phyloP scores from a whole-genome alignment of 768 basidiomycete species.

The Auriscalpium orientale region DNA sequence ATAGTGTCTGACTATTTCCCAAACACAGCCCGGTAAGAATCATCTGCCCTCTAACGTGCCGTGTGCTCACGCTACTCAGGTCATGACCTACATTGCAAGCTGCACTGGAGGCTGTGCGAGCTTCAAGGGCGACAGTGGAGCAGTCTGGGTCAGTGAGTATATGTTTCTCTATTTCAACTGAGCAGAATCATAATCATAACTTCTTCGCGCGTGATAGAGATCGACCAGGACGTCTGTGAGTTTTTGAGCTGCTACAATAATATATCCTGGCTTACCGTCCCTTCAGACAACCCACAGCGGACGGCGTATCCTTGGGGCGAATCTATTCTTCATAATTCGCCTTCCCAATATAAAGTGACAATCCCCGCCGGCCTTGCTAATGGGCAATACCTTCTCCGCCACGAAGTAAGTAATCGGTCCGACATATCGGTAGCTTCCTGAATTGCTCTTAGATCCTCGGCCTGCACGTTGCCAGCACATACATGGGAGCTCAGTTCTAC shows the following conservation, averaged over 20 bases:
- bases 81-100: constrained; percentile 15
- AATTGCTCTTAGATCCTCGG: constrained; percentile 7
- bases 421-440: background rate
- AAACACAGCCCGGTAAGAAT: too few species aligned
- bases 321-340: constrained; percentile 6
- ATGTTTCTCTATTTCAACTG: background rate
- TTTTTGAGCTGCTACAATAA: background rate
- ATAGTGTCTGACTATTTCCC: too few species aligned
- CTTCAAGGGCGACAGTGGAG: constrained; percentile 14
- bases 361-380: constrained; percentile 17
- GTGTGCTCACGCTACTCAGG: background rate
- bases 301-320: constrained; percentile 10
- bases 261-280: background rate
- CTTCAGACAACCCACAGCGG: constrained; percentile 9
- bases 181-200: background rate
- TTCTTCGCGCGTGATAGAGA: constrained; percentile 1
- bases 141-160: constrained; percentile 16
- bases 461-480: constrained; percentile 8
- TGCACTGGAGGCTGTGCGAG: constrained; percentile 11
- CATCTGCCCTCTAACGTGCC: too few species aligned
- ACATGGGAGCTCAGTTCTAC: constrained; percentile 18
- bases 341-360: constrained; percentile 9
- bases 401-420: constrained; percentile 11
- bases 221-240: constrained; percentile 14
- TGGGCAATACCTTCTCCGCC: constrained; percentile 22